Base-by-base conservation (phyloP, 1,139 yeast species). In the Blastobotrys aristatus region DNA sequence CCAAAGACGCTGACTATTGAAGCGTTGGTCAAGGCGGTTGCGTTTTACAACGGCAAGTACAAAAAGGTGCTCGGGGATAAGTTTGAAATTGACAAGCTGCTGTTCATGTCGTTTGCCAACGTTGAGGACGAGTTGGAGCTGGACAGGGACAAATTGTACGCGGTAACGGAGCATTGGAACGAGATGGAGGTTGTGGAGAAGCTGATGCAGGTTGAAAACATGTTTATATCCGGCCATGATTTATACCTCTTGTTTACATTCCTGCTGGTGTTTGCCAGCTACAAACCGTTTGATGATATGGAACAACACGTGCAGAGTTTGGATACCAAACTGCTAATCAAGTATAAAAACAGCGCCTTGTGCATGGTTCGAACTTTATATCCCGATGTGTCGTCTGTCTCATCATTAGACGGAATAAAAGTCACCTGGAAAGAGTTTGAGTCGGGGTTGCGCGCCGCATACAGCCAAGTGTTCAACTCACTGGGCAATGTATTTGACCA, bases 1-100 rank as follows among this genome's bases (percentile, higher is more conserved):
- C 59, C 61, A 3, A 62, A 65, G 6, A 59, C 67, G 1, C 57
- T 75, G n/a, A 69, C 73, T 0, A 62, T 70, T 11, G 66, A 68
- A n/a, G 73, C 72, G 2, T 46, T 78, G 30, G 53, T 76, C 29
- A 76, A 73, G 54, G 68, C 70, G 1, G 57, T 76, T 26, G 61
- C 77, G 7, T 52, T 76, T 2, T 65, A 66, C 50, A 60, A 59
- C 6, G 69, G 69, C 2, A 63, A 71, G 41, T 68, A 65, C 42
- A 50, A 52, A 11, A 65, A 63, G 21, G 50, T 74, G 2, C 58
- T 73, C 21, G 54, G 62, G 5, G 62, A 62, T 21, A 57, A 65
- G 21, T 66, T 65, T 43, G 66, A 72, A 40, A 61, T 67, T 32
- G 21, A 60, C 22, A 64, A 66, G 56, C 55, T 76, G 30, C 42